A percentile compares a stretch with the other conserved stretches of the same genome.
Evolutionary conservation across 2,329 filamentous ascomycete genomes (phyloP).

Genomic region (Curvularia sp.): DNA sequence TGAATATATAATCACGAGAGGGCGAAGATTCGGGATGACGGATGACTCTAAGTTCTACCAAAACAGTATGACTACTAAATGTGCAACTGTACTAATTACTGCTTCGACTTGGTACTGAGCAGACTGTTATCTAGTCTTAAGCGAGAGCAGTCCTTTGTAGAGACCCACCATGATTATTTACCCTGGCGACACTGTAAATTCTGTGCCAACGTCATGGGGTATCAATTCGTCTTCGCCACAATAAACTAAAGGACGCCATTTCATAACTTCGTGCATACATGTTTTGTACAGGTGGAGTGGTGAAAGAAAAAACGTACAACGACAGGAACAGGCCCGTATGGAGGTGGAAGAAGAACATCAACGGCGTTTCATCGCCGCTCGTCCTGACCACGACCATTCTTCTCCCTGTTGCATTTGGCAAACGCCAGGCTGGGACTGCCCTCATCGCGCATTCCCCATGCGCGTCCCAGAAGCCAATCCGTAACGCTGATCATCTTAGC

Average conservation of each 20-base stretch:
- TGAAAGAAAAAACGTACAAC: not conserved
- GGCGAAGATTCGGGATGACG: too few species aligned
- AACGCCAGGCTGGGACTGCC: constrained; percentile 55
- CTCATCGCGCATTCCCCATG: constrained; percentile 62
- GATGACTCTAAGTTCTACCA: too few species aligned
- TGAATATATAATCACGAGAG: too few species aligned
- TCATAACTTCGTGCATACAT: constrained; percentile 30
- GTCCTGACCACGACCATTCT: constrained; percentile 8
- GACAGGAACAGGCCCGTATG: too few species aligned
- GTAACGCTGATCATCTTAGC: constrained; percentile 88
- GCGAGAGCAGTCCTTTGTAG: too few species aligned
- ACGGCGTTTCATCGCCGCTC: constrained; percentile 7
- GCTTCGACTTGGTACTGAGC: too few species aligned
- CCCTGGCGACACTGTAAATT: too few species aligned
- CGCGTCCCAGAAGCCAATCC: constrained; percentile 89
- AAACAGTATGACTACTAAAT: too few species aligned
- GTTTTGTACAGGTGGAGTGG: constrained; percentile 35
- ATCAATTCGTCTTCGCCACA: constrained; percentile 5
- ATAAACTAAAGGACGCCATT: constrained; percentile 10
- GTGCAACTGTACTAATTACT: too few species aligned
- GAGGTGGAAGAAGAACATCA: not conserved
- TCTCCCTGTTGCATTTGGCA: constrained; percentile 29
- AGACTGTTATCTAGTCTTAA: too few species aligned
- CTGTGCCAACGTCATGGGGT: not conserved
- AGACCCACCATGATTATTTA: too few species aligned